Base-by-base conservation (phyloP, 1,284 basidiomycete genomes). In the Cryptococcus amylolentus region DNA sequence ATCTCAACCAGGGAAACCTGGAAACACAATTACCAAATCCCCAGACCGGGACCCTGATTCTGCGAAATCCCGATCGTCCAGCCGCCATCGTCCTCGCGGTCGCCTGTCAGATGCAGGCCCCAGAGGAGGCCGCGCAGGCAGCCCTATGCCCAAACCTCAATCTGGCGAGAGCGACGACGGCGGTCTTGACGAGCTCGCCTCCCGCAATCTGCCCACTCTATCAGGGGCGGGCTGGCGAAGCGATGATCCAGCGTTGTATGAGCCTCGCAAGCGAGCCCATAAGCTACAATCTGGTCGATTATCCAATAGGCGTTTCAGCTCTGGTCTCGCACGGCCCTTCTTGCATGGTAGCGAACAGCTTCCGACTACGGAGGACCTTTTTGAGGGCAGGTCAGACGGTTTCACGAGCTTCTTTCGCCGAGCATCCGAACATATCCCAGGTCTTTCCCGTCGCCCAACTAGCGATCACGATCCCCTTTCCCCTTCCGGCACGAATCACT, bases 151-250 rank as follows among this genome's bases (percentile, higher is more conserved):
- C 0, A 41, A 47, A 12, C 44, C 78, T 7, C 77, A 81, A 65
- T 85, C 13, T 48, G 84, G 14, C 86, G 84, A 87, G 51, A 83
- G 85, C 10, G 84, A 86, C 26, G 78, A 79, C 23, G 78, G 76
- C 23, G 66, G 68, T 27, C 63, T 38, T 49, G 39, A 38, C 16
- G 27, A 10, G 31, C 10, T 10, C 31, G 31, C 7, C 31, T 10
- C 10, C 31, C 31, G 7, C 6, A 35, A 35, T 10, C 37, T 1
- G 20, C 18, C 18, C 31, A 6, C 6, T 48, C 6, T 35, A 35
- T 35, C 31, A 8, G 31, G 31, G 5, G 50, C 51, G 28, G 67
- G 67, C 14, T 69, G 67, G 67, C 54, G 65, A 37, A 61, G 58
- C 39, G 67, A 69, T 41, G 67, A 69, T 53, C 52, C 61, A 14